phyloP scores from a whole-genome alignment of 306 rosid species.

The Lathyrus sativus region DNA sequence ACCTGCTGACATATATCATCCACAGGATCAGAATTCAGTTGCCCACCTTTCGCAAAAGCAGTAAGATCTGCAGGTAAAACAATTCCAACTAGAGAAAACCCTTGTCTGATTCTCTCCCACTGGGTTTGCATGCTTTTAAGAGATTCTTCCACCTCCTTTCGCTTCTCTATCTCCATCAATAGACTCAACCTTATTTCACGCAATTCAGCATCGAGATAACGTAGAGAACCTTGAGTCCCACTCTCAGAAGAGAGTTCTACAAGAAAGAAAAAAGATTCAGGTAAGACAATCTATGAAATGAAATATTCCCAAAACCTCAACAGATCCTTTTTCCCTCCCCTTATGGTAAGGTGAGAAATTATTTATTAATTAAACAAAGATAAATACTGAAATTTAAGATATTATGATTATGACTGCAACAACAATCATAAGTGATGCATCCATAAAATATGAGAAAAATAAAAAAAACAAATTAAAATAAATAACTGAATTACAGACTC shows the following conservation, averaged over 20 bases:
- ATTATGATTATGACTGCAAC: constrained; percentile 7
- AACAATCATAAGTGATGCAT: constrained; percentile 4
- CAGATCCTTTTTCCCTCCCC: constrained; percentile 4
- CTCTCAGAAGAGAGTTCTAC: constrained; percentile 80
- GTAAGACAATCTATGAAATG: constrained; percentile 37
- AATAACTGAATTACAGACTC: constrained; percentile 6
- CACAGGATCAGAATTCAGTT: constrained; percentile 57
- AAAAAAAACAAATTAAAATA: background rate
- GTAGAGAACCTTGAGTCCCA: constrained; percentile 49
- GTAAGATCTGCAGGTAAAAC: constrained; percentile 63
- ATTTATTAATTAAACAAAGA: background rate
- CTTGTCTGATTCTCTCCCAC: constrained; percentile 77
- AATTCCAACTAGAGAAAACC: constrained; percentile 64
- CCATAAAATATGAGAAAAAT: background rate
- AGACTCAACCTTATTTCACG: constrained; percentile 72
- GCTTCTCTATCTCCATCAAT: constrained; percentile 82
- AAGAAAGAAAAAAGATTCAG: constrained; percentile 30
- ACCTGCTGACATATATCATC: constrained; percentile 77
- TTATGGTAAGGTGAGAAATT: background rate
- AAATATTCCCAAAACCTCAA: constrained; percentile 25
- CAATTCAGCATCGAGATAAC: constrained; percentile 61
- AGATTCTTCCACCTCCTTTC: constrained; percentile 84
- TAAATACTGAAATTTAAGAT: constrained; percentile 3
- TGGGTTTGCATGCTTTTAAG: constrained; percentile 62
- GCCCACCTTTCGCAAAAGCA: constrained; percentile 42